phyloP scores from a whole-genome alignment of 192 early-diverging fungal species.

The Piromyces finnis region DNA sequence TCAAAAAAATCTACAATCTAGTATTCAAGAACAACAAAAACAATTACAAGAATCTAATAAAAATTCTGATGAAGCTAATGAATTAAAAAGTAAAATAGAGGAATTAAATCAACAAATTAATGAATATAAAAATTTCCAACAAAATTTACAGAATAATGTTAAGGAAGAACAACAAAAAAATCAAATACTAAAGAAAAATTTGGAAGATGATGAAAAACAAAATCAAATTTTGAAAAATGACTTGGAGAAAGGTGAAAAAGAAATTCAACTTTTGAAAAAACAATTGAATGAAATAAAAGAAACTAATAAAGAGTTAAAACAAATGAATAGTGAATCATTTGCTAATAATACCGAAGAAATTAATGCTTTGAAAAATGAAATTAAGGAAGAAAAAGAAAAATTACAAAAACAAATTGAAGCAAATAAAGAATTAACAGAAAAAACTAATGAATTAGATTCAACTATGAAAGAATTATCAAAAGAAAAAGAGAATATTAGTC shows the following conservation, averaged over 20 bases:
- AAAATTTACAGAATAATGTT: background rate
- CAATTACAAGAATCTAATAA: background rate
- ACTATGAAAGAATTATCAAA: background rate
- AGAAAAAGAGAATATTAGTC: background rate
- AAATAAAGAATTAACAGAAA: background rate
- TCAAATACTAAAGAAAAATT: background rate
- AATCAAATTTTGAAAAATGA: background rate
- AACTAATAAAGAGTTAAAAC: background rate
- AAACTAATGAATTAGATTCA: background rate
- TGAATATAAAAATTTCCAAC: background rate
- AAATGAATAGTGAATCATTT: background rate
- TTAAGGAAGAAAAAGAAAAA: background rate
- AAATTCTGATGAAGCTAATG: background rate
- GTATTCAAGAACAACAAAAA: background rate
- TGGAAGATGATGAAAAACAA: background rate
- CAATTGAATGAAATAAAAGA: background rate
- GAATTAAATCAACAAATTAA: background rate
- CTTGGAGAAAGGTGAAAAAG: background rate
- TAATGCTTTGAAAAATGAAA: background rate
- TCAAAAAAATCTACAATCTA: background rate
- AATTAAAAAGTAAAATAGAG: background rate
- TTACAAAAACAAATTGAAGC: background rate
- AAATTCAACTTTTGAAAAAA: background rate
- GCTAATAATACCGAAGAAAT: background rate
- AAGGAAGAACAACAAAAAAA: background rate